phyloP scores from a whole-genome alignment of 2,329 filamentous ascomycete species.

The Fusarium chlamydosporum region DNA sequence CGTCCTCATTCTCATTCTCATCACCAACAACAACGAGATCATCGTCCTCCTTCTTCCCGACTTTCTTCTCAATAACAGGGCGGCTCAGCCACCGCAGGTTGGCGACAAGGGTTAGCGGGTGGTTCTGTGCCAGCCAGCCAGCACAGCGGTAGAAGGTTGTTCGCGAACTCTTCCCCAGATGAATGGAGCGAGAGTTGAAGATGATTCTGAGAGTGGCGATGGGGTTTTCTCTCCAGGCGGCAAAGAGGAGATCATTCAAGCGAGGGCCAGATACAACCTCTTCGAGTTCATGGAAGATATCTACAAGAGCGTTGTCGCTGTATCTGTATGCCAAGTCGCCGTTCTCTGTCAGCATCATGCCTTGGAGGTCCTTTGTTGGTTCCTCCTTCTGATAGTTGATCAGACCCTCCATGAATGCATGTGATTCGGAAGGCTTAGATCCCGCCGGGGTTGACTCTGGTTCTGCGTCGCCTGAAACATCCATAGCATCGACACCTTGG shows the following conservation, averaged over 20 bases:
- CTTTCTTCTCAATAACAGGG: conserved; percentile 69
- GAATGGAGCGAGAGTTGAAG: conserved; percentile 72
- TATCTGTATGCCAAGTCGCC: conserved; percentile 63
- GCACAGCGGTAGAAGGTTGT: conserved; percentile 65
- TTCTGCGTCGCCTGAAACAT: conserved; percentile 22
- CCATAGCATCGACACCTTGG: conserved; percentile 30
- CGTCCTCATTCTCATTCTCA: conserved; percentile 56
- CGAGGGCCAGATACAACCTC: conserved; percentile 55
- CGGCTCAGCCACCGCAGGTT: conserved; percentile 70
- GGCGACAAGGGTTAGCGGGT: conserved; percentile 66
- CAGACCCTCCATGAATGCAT: conserved; percentile 57
- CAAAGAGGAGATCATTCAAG: conserved; percentile 60
- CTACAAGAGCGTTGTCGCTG: conserved; percentile 62
- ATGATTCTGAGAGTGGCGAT: conserved; percentile 69
- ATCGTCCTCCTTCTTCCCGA: conserved; percentile 55
- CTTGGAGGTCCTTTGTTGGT: conserved; percentile 49
- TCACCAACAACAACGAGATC: conserved; percentile 55
- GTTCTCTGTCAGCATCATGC: conserved; percentile 68
- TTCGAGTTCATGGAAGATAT: conserved; percentile 68
- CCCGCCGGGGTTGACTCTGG: conserved; percentile 9
- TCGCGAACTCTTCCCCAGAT: conserved; percentile 68
- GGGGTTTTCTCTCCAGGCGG: conserved; percentile 65
- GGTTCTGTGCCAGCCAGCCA: conserved; percentile 69
- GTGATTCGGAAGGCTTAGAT: conserved; percentile 2
- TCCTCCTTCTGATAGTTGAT: conserved; percentile 40